phyloP scores from a whole-genome alignment of 2,329 filamentous ascomycete species.

The Botryotinia narcissicola region DNA sequence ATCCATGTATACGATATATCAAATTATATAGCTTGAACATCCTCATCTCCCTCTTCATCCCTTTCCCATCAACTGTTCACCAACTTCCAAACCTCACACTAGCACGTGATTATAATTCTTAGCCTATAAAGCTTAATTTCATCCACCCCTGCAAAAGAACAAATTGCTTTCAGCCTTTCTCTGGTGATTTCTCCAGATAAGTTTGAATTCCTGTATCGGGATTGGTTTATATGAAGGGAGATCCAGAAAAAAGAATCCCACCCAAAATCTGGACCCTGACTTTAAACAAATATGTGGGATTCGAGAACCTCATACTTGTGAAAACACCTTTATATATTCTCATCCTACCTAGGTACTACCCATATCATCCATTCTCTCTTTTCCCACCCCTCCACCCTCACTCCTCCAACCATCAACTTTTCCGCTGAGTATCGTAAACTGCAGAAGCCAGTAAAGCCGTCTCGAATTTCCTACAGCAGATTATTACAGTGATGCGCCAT shows the following conservation, averaged over 20 bases:
- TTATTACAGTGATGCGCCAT: constrained; percentile 32
- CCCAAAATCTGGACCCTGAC: constrained; percentile 14
- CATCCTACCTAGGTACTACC: background rate
- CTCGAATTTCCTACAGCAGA: background rate
- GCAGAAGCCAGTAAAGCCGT: background rate
- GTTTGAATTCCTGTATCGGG: constrained; percentile 20
- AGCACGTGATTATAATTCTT: background rate
- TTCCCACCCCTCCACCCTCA: background rate
- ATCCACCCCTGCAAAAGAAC: constrained; percentile 11
- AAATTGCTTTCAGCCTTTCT: constrained; percentile 8
- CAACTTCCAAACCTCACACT: background rate
- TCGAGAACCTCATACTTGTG: constrained; percentile 2
- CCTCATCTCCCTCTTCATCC: background rate
- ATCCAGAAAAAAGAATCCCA: constrained; percentile 13
- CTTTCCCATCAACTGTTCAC: background rate
- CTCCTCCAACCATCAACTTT: background rate
- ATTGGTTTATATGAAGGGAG: constrained; percentile 3
- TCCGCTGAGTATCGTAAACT: background rate
- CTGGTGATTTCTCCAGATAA: constrained; percentile 12
- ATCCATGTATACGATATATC: background rate
- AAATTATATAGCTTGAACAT: no score
- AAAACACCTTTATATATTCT: background rate
- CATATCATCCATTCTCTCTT: background rate
- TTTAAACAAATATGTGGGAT: constrained; percentile 13
- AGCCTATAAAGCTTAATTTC: constrained; percentile 7